Evolutionary conservation across 2,329 filamentous ascomycete species (phyloP).

Genomic region (Pestalotiopsis sp.): DNA sequence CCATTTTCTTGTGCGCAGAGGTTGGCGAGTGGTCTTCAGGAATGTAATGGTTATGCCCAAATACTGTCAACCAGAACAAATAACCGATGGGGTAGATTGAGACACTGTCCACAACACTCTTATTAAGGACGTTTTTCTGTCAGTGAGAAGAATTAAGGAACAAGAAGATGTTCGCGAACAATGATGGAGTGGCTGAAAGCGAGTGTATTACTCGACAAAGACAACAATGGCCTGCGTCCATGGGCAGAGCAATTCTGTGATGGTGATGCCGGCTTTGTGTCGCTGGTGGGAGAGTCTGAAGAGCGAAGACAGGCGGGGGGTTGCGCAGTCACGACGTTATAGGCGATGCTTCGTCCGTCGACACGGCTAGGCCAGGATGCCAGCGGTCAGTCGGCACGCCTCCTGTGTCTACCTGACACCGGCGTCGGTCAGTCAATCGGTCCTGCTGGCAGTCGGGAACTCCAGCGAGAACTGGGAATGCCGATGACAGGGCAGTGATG

Average conservation of each 20-base stretch:
- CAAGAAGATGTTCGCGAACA: slow-evolving; percentile 8
- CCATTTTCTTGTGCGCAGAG: not conserved
- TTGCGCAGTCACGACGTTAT: not conserved
- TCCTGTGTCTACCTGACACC: slow-evolving; percentile 2
- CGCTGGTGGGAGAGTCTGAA: not conserved
- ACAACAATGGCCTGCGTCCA: slow-evolving; percentile 1
- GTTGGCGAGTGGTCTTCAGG: not conserved
- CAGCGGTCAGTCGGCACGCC: not conserved
- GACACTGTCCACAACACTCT: slow-evolving; percentile 2
- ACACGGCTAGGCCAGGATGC: not conserved
- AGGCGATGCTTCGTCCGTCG: not conserved
- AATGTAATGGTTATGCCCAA: not conserved
- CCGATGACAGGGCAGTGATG: not conserved
- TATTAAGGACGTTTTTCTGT: not conserved
- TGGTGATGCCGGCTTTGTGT: not conserved
- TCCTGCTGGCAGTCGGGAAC: not conserved
- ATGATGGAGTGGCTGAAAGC: slow-evolving; percentile 3
- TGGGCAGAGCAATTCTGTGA: slow-evolving; percentile 3
- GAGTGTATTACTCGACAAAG: not conserved
- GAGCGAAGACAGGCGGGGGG: not conserved
- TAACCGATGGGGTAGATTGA: not conserved
- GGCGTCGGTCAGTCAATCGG: not conserved
- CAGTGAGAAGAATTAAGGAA: not conserved
- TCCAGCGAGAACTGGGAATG: not conserved
- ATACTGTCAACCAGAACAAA: not conserved